Conservation (phyloP, 768 basidiomycete species). For the Tylopilus vinaceipallidus region DNA sequence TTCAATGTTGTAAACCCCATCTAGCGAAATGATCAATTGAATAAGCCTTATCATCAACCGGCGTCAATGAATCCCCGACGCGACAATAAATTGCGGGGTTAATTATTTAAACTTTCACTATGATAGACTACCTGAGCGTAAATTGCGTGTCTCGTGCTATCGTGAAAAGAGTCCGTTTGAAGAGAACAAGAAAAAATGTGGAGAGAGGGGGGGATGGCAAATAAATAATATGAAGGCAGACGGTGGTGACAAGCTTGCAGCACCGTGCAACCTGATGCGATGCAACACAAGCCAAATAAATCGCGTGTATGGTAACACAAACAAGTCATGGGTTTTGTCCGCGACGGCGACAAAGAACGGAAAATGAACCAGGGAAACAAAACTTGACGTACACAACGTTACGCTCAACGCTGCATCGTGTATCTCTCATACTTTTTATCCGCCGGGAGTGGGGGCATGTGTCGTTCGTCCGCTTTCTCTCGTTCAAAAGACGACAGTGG, state of each 20-base stretch:
- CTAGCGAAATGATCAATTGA: too few relatives aligned
- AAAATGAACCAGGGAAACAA: neutral
- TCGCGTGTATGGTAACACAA: slow-evolving; percentile 8
- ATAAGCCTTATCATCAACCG: too few relatives aligned
- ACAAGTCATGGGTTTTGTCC: slow-evolving; percentile 4
- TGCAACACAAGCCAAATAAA: slow-evolving; percentile 7
- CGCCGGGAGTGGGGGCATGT: slow-evolving; percentile 44
- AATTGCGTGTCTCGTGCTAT: slow-evolving; percentile 10
- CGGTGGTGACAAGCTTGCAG: neutral
- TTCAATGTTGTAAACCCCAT: too few relatives aligned
- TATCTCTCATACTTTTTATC: slow-evolving; percentile 36
- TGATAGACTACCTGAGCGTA: slow-evolving; percentile 26
- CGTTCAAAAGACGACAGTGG: slow-evolving; percentile 51
- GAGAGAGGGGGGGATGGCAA: slow-evolving; percentile 8
- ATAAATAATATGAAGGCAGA: slow-evolving; percentile 15
- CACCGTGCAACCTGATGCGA: slow-evolving; percentile 2
- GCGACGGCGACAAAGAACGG: neutral
- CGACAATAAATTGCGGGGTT: too few relatives aligned
- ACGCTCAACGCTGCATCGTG: slow-evolving; percentile 23
- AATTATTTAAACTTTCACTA: slow-evolving; percentile 25
- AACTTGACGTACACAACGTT: neutral
- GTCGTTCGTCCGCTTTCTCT: slow-evolving; percentile 50
- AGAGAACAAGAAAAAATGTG: neutral
- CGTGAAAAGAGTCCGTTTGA: neutral
- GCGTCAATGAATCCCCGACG: too few relatives aligned